Evolutionary conservation across 139 green algal species (phyloP).

Genomic region (Tetraselmis chui): DNA sequence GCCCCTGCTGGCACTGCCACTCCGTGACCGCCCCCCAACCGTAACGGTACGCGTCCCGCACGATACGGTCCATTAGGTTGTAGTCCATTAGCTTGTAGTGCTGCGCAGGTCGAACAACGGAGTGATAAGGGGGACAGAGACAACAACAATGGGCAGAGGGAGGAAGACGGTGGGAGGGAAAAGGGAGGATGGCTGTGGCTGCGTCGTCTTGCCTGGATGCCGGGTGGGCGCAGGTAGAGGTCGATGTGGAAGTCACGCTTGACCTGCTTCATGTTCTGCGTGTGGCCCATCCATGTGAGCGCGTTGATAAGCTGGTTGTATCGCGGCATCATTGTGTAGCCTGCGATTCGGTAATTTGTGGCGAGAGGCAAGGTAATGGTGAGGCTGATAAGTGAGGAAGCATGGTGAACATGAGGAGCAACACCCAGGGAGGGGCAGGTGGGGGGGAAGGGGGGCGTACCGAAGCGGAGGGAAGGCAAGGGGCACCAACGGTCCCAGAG

Average conservation of each 20-base stretch:
- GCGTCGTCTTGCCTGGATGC: conserved; percentile 18
- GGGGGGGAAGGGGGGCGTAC: not conserved
- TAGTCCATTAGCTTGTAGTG: conserved; percentile 57
- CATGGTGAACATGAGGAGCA: not conserved
- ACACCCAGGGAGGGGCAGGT: not conserved
- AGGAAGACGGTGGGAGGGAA: not conserved
- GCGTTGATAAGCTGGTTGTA: conserved; percentile 50
- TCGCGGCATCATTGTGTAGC: conserved; percentile 23
- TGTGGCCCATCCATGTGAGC: conserved; percentile 63
- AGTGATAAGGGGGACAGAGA: not conserved
- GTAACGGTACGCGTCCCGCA: conserved; percentile 51
- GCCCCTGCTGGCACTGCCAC: conserved; percentile 35
- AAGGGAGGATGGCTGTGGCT: not conserved
- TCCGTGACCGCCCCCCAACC: conserved; percentile 34
- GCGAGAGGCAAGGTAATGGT: too few species aligned
- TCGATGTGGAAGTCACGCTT: conserved; percentile 57
- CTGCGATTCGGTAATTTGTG: not conserved
- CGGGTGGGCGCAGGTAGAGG: conserved; percentile 70
- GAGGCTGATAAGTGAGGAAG: too few species aligned
- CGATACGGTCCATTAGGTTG: conserved; percentile 61
- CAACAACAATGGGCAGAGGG: not conserved
- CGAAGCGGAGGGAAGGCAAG: conserved; percentile 22
- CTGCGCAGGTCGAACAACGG: not conserved
- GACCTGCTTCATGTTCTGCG: conserved; percentile 46
- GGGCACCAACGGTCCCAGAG: conserved; percentile 71